Evolutionary conservation across 2,329 filamentous ascomycete genomes (phyloP), one percentile per base, ranked within the genome.

Genomic region (Graphilbum sp.): DNA sequence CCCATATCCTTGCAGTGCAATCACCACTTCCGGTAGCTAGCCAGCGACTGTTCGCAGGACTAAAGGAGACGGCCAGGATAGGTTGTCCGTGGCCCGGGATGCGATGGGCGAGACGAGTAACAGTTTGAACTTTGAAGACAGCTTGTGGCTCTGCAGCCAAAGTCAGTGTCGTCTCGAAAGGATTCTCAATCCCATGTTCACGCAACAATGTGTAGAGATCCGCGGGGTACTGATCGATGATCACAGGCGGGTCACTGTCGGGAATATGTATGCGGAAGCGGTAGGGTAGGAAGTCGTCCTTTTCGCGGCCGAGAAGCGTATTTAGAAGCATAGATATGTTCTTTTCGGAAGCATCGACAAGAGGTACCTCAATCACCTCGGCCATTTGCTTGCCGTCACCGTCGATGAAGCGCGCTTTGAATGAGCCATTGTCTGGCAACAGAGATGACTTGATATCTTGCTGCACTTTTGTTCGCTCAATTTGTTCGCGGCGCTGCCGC

Each of bases 1-100:
- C 87, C 85, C 85, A 95, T 61, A 96, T 79, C 40, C 88, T 67
- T 0, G 87, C 88, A 2, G 87, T 95, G 48, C 80, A 80, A 52
- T 98, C 90, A 34, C 90, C 90, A 43, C 80, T 85, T 1, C 88
- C 90, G 2, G 84, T 94, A 0, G 86, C 87, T 56, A 95, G 69
- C 41, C 78, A 69, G 11, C 75, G 75, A 20, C 82, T 88, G 7
- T 72, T 75, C 29, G 72, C 69, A 0, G 88, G 88, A 1, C 82
- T 90, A 57, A 95, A 96, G 30, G 87, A 76, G 3, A 82, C 79
- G 23, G 82, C 73, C 18, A 96, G 66, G 48, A 96, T 96, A 3
- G 87, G 78, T 55, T 94, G 82, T 30, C 86, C 87, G 57, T 98
- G 90, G 12, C 90, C 90, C 4, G 80, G 77, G 46, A 96, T 92